Base-by-base conservation (phyloP, 768 basidiomycete genomes). In the Arthromyces matolae region DNA sequence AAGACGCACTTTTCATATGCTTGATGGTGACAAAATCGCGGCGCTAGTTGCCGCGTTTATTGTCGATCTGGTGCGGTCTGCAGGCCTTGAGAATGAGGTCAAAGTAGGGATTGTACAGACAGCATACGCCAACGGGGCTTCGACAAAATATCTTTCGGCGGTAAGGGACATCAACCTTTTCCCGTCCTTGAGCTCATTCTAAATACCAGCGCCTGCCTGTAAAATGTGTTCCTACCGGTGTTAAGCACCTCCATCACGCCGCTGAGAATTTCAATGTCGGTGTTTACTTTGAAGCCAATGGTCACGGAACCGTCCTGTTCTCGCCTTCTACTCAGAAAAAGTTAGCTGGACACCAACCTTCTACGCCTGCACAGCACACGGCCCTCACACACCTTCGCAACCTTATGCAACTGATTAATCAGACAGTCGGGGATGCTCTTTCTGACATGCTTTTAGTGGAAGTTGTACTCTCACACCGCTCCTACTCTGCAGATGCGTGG, bases 281-380 rank as follows among this genome's bases (percentile, higher is more conserved):
- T n/a, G 91, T 99, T 36, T 99, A 99, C 70, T 99, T 99, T 60
- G 96, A 99, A 66, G 96, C 96, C 27, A 99, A 99, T 63, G 96
- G 96, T 2, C 96, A 99, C 58, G 96, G 96, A 25, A 99, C 96
- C 3, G 92, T 98, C 38, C 68, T 98, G 46, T 98, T 99, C 71
- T 97, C 96, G 10, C 79, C 76, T 6, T 64, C 77, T 16, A 87
- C 92, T 3, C 76, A 85, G 47, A 71, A 79, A 19, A 77, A 65
- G 36, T 73, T 99, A 32, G 58, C 70, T 24, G 67, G 70, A 19
- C 72, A 89, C 60, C 73, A 87, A 54, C 86, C 95, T 2, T 78
- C 81, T 32, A 90, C 90, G 2, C 84, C 89, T 18, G 86, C 88
- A 8, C 91, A 95, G 57, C 81, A 80, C 16, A 88, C 83, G 16